Base-by-base conservation (phyloP, 2,329 filamentous ascomycete species). In the Colletotrichum sp. region DNA sequence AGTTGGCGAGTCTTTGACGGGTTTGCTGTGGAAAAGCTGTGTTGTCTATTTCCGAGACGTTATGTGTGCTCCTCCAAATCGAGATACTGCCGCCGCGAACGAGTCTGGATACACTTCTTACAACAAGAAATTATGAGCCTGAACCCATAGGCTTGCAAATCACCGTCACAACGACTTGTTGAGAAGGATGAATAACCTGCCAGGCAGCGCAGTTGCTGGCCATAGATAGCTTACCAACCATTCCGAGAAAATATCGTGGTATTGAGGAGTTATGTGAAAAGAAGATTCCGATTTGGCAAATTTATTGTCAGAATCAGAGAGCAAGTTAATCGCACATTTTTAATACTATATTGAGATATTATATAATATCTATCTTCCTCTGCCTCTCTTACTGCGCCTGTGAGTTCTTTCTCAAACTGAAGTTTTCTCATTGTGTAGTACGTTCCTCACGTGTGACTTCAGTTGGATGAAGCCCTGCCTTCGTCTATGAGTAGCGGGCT, bases 361-460 rank as follows among this genome's bases (percentile, higher is more conserved):
- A 10, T n/a, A 44, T 12, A n/a, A n/a, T 1, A 0, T n/a, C 9
- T n/a, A 18, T 44, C 8, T 2, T 44, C 18, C 18, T 0, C 39
- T n/a, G 5, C 3, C 39, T 3, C 39, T 12, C 9, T 10, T 12
- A 9, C 5, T 5, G 39, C 39, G 8, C 0, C 3, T 36, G 6
- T 36, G 34, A 36, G 34, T 15, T 36, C 34, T 36, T 36, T 36
- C 34, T 4, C 34, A 8, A 16, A 15, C 7, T 16, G 34, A 36
- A 16, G 15, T 16, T 36, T 16, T 15, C 0, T 36, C 1, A 7
- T 16, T 16, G 8, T 36, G 3, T 4, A 36, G 34, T 36, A 21
- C n/a, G 1, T n/a, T 49, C 9, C 9, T 49, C 44, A 12, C 10
- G 10, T 12, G 9, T 21, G 5, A 0, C 44, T 21, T 52, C 10